Evolutionary conservation across 2,329 filamentous ascomycete genomes (phyloP), one percentile per base, ranked within the genome.

Genomic region (Cladosporium cucumerinum): DNA sequence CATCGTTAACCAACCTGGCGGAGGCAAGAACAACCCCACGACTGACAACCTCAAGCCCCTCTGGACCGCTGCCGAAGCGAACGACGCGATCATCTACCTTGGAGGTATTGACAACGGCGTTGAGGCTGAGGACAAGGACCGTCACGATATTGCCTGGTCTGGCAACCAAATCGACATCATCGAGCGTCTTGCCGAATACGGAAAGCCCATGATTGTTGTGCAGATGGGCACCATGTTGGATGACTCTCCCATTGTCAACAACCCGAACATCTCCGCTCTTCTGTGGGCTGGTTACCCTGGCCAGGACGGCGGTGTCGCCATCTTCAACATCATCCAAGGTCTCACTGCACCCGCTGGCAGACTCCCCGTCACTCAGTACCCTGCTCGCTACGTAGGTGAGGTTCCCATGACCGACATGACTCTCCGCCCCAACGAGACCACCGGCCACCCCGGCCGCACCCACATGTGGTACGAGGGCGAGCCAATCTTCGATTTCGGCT

Each of bases 231-330:
- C 74, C n/a, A 78, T 78, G 14, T 67, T 87, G 23, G 86, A 88
- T 70, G 80, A 81, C 64, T 78, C 81, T 0, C 78, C 83, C 3
- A 71, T 87, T 3, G 71, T 82, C 6, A 74, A 73, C 4, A 82
- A 84, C 61, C 67, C 74, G 1, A 82, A 82, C 63, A 79, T 87
- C 64, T 80, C 78, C 30, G 79, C 83, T 0, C 71, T 88, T 0
- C 69, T 88, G 0, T 87, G 86, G 86, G 83, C 78, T 0, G 84
- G 85, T 0, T 87, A 86, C 64, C 86, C 86, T 0, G 85, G 86
- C 1, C 85, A 88, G 72, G 82, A 82, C 46, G 86, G 86, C 14
- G 86, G 86, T 2, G 74, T 75, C 10, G 86, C 85, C 0, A 71
- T 87, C 12, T 74, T 86, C 57, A 79, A 86, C 65, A 77, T 87